Conservation (phyloP, 108 stramenopile species). For the Skeletonema menzelii region DNA sequence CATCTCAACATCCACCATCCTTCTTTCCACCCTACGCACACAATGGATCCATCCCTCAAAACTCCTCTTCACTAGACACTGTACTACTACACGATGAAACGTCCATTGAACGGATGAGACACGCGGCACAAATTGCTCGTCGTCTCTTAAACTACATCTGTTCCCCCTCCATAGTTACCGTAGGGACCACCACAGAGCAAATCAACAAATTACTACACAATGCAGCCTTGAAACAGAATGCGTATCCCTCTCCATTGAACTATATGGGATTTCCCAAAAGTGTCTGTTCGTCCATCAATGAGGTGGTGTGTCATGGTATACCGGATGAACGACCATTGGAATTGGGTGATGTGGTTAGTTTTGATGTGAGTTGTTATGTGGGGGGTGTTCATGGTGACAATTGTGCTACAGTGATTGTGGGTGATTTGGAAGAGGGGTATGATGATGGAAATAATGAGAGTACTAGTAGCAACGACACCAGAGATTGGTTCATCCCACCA, state of each 20-base stretch:
- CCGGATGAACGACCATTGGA: constrained; percentile 72
- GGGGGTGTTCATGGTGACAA: constrained; percentile 97
- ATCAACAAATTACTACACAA: constrained; percentile 89
- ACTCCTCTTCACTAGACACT: constrained; percentile 24
- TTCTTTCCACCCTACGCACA: constrained; percentile 74
- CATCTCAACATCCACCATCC: constrained; percentile 4
- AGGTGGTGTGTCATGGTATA: constrained; percentile 99
- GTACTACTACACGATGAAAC: constrained; percentile 52
- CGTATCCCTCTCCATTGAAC: constrained; percentile 96
- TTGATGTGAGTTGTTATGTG: constrained; percentile 85
- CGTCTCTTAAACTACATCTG: constrained; percentile 65
- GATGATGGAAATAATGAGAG: constrained; percentile 19
- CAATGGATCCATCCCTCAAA: constrained; percentile 54
- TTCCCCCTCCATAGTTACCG: constrained; percentile 40
- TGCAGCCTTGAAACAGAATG: constrained; percentile 59
- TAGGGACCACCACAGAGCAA: constrained; percentile 91
- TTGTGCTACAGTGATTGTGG: constrained; percentile 93
- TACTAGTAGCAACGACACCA: no score
- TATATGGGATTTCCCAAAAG: constrained; percentile 97
- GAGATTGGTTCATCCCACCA: constrained; percentile 16
- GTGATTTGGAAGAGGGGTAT: constrained; percentile 65
- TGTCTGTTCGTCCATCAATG: constrained; percentile 94
- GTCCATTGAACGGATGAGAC: constrained; percentile 52
- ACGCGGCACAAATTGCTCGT: constrained; percentile 67
- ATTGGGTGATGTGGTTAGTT: constrained; percentile 92